Conservation (phyloP, 768 basidiomycete genomes). For the Termitomyces sp. region DNA sequence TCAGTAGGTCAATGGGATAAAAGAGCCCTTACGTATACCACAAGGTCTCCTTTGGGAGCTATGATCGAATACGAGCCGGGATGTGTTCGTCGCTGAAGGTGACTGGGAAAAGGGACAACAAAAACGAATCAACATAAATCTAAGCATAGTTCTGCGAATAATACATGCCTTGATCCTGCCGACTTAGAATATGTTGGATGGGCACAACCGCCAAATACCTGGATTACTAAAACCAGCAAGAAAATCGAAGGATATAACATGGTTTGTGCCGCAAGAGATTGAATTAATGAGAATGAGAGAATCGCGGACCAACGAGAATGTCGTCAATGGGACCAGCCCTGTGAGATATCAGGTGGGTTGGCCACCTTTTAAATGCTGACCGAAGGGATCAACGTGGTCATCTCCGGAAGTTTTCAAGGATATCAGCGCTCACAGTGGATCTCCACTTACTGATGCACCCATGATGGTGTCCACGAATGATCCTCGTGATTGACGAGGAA, state of each 20-base stretch:
- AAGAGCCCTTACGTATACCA: neutral
- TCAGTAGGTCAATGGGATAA: neutral
- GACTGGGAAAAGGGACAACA: neutral
- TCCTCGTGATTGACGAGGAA: too few species aligned
- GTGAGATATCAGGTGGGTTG: neutral
- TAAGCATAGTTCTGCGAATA: neutral
- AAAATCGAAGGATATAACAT: neutral
- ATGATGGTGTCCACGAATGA: too few species aligned
- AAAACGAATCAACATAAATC: too few species aligned
- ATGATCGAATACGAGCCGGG: neutral
- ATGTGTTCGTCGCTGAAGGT: neutral
- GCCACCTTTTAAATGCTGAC: neutral
- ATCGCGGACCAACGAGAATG: neutral
- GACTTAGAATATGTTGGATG: neutral
- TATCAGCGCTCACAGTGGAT: neutral
- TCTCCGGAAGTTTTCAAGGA: neutral
- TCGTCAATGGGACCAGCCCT: neutral
- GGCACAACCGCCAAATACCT: neutral
- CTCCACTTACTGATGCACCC: neutral
- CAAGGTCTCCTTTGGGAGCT: neutral
- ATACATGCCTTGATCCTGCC: neutral
- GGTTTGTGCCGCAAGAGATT: neutral
- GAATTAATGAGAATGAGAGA: neutral
- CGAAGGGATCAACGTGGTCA: neutral
- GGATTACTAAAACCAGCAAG: neutral